Conservation (phyloP, 306 rosid species). For the Boehmeria nivea region DNA sequence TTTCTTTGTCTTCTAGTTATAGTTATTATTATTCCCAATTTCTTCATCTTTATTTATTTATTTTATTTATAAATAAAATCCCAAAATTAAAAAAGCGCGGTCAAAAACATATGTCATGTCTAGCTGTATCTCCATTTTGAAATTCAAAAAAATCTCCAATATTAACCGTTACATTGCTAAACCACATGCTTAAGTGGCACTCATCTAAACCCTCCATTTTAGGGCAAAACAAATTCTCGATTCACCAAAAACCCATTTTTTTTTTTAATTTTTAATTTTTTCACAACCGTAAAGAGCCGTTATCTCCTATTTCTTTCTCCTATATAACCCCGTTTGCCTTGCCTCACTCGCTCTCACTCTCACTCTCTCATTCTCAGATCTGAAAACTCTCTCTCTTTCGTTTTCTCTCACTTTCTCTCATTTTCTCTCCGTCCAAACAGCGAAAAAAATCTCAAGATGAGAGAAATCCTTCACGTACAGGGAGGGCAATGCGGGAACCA, state of each 20-base stretch:
- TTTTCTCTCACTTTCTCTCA: background rate
- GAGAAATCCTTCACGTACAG: conserved; percentile 42
- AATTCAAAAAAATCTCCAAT: background rate
- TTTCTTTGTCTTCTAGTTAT: background rate
- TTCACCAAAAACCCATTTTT: background rate
- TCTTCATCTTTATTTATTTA: too few relatives aligned
- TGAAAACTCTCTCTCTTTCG: background rate
- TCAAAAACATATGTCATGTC: background rate
- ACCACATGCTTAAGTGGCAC: background rate
- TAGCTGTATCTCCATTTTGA: background rate
- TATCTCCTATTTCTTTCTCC: background rate
- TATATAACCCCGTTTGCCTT: background rate
- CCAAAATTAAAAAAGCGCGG: background rate
- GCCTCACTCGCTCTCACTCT: background rate
- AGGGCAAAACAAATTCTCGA: background rate
- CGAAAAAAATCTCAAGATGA: conserved; percentile 22
- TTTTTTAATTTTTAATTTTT: background rate
- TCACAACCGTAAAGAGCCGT: conserved; percentile 5
- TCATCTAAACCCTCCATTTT: background rate
- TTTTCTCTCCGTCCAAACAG: background rate
- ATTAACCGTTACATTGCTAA: background rate
- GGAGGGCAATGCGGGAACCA: conserved; percentile 49
- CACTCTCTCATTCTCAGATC: background rate
- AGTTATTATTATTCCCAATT: background rate
- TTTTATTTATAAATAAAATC: background rate